These are phyloP conservation scores for Jimgerdemannia lactiflua DNA, from an alignment of 192 early-diverging fungal genomes.

Conservation along the genomic window DNA sequence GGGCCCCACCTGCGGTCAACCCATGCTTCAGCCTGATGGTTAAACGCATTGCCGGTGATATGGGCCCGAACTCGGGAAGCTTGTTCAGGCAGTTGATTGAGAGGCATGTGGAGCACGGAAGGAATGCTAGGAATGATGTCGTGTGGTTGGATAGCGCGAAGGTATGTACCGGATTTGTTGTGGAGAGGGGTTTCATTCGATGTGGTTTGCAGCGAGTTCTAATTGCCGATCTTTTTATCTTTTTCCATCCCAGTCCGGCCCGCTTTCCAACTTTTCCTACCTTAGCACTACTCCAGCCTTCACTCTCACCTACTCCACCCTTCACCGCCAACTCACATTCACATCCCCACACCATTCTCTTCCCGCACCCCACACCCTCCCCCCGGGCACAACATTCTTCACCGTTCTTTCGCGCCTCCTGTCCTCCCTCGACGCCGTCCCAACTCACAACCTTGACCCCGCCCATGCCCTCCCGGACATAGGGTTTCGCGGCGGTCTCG, in stretches of 20 bases:
- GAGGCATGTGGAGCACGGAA: not conserved
- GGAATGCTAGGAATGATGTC: not conserved
- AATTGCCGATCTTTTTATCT: no score
- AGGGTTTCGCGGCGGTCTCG: constrained; percentile 77
- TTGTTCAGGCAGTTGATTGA: not conserved
- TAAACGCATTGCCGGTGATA: not conserved
- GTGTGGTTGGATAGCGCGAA: constrained; percentile 67
- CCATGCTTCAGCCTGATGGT: not conserved
- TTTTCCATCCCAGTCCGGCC: constrained; percentile 4
- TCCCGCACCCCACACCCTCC: constrained; percentile 1
- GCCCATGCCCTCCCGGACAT: not conserved
- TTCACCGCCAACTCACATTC: constrained; percentile 22
- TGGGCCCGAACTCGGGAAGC: not conserved
- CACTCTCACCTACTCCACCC: constrained; percentile 25
- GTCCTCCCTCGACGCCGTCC: constrained; percentile 19
- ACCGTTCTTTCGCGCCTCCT: constrained; percentile 55
- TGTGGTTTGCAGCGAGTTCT: no score
- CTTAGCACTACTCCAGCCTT: constrained; percentile 22
- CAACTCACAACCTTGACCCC: constrained; percentile 12
- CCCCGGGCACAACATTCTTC: constrained; percentile 52
- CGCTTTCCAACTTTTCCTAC: constrained; percentile 22
- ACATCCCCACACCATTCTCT: not conserved
- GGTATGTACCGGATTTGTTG: constrained; percentile 12
- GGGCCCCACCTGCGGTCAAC: not conserved
- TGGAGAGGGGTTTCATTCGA: no score